These are phyloP conservation scores for Acorus gramineus DNA, from an alignment of 106 monocot species.

Conservation along the genomic window DNA sequence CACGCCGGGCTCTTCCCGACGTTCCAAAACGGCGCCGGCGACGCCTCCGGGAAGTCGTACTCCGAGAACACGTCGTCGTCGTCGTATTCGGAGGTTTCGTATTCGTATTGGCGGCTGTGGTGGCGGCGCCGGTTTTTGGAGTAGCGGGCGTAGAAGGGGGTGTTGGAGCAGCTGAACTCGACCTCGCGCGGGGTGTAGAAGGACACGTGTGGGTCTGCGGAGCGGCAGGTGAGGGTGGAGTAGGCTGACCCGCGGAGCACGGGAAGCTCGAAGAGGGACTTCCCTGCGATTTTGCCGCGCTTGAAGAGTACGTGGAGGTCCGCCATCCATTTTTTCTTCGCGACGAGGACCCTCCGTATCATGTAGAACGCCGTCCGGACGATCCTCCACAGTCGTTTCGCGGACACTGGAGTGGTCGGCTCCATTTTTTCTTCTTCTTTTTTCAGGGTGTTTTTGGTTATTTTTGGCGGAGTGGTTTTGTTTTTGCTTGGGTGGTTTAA, in stretches of 20 bases:
- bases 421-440: too few species aligned
- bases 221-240: conserved; percentile 13
- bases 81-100: conserved; percentile 13
- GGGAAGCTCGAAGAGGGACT: conserved; percentile 12
- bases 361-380: conserved; percentile 19
- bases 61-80: conserved; percentile 29
- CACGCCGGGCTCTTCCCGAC: conserved; percentile 5
- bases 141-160: conserved; percentile 23
- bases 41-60: conserved; percentile 4
- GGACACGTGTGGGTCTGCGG: conserved; percentile 30
- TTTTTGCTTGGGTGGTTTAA: too few species aligned
- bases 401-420: too few species aligned
- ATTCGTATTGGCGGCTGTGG: neutral
- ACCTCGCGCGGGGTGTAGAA: conserved; percentile 47
- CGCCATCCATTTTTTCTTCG: conserved; percentile 37
- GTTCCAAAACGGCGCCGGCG: neutral
- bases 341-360: conserved; percentile 13
- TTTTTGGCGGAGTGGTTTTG: too few species aligned
- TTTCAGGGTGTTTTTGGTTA: too few species aligned
- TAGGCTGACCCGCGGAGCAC: neutral
- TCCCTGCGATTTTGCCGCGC: conserved; percentile 34
- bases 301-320: conserved; percentile 56
- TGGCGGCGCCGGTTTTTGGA: neutral
- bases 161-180: conserved; percentile 78
- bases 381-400: conserved; percentile 12